Conservation (phyloP, 2,329 filamentous ascomycete genomes). For the Didymella lethalis region DNA sequence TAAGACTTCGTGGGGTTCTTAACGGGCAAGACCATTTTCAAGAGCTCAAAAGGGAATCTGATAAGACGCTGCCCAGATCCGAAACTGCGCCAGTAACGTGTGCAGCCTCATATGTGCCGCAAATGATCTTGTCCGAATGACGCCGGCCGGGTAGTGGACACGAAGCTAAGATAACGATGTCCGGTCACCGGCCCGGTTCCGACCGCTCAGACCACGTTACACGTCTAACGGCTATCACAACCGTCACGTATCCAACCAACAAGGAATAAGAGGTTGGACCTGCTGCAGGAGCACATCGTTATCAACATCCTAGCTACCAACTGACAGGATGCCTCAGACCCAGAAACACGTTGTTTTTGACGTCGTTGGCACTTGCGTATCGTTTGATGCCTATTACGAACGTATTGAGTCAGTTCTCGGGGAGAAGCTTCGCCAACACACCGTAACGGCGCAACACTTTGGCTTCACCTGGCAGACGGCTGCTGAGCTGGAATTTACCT, state of each 20-base stretch:
- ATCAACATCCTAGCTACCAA: neutral
- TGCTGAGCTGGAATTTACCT: constrained; percentile 61
- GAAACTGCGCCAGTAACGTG: neutral
- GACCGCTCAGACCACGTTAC: neutral
- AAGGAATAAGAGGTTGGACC: neutral
- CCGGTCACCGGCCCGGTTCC: neutral
- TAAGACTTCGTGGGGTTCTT: neutral
- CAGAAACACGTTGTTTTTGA: constrained; percentile 37
- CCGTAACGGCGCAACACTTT: constrained; percentile 55
- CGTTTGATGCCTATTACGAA: constrained; percentile 56
- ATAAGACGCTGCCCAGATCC: neutral
- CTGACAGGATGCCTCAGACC: neutral
- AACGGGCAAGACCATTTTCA: neutral
- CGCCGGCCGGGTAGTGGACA: neutral
- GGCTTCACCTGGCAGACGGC: constrained; percentile 59
- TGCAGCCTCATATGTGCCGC: neutral
- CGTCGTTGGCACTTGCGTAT: constrained; percentile 62
- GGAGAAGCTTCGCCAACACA: constrained; percentile 48
- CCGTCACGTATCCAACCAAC: neutral
- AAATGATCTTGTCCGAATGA: neutral
- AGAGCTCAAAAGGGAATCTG: neutral
- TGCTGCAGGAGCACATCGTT: neutral
- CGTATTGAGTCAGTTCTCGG: constrained; percentile 56
- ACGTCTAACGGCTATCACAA: neutral
- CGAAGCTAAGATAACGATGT: neutral